Base-by-base conservation (phyloP, 2,329 filamentous ascomycete species). In the Botryosphaeria dothidea region DNA sequence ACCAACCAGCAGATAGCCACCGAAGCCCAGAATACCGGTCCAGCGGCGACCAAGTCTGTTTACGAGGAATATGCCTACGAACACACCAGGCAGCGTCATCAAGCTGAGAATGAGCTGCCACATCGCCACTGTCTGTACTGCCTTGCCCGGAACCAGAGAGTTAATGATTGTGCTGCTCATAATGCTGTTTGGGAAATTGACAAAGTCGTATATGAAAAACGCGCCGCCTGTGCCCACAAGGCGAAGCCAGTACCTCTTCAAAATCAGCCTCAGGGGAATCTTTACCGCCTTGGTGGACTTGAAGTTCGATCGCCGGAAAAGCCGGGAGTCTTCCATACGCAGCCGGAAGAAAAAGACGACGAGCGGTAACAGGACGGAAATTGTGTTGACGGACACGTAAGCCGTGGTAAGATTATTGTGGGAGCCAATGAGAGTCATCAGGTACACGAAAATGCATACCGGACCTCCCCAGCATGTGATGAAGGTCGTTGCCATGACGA, bases 321-420 rank as follows among this genome's bases (percentile, higher is more conserved):
- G 77, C 51, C 77, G 78, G 3, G 80, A 82, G 68, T 83, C 82
- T 36, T 83, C 73, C 79, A 84, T 83, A 67, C 78, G 78, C 36
- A 84, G 71, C 4, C 82, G 80, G 70, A 84, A 84, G 71, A 82
- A 82, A 68, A 83, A 84, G 57, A 84, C 75, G 4, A 78, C 75
- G 19, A 84, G 67, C 1, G 82, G 82, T 45, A 82, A 70, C 49
- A 83, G 83, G 38, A 83, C 73, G 4, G 75, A 79, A 3, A 84
- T 78, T 8, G 78, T 73, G 67, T 82, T 71, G 66, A 79, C 73
- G 45, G 77, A 76, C 13, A 79, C 78, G 29, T 78, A 80, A 0
- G 77, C 78, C 3, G 79, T 67, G 48, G 67, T 80, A 67, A 76
- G 76, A 57, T 83, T 82, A 23, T 71, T 67, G 27, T 66, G 45